Evolutionary conservation across 2,329 filamentous ascomycete genomes (phyloP), one percentile per base, ranked within the genome.

Genomic region (Diplodia corticola): DNA sequence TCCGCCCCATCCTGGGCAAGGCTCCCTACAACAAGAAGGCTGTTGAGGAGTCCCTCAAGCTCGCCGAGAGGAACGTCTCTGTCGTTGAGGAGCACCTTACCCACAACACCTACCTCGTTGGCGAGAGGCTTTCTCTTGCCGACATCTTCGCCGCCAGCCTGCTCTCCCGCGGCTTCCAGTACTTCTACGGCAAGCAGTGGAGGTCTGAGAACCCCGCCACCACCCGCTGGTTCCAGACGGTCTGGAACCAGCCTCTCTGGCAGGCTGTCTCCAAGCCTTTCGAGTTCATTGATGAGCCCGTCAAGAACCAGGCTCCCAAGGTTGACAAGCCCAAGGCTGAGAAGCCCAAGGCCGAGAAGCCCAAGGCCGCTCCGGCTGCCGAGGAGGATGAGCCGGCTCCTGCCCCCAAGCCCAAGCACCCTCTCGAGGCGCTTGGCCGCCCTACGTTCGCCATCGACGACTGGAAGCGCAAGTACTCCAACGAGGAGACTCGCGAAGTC

Each of bases 401-500:
- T 67, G 86, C 88, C 69, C 91, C 92, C 77, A 98, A 97, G 89
- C 82, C 93, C 79, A 99, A 98, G 91, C 95, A 99, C 86, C 93
- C 95, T 73, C 86, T 96, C 71, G 94, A 97, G 81, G 80, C 87
- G 72, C 91, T 98, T 65, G 88, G 89, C 76, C 90, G 89, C 79
- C 84, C 95, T 69, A 88, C 89, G 67, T 87, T 97, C 77, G 85
- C 90, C 73, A 87, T 99, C 67, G 95, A 99, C 78, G 95, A 99
- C 84, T 97, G 90, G 91, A 99, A 99, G 91, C 93, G 95, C 78
- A 89, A 92, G 81, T 99, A 96, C 89, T 99, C 95, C 76, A 99
- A 99, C 89, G 87, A 90, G 80, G 92, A 97, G 70, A 93, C 91
- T 73, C 87, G 87, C 67, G 84, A 89, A 70, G 89, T 85, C 70